Conservation (phyloP, 164 flowering plant genomes). For the Houttuynia cordata region DNA sequence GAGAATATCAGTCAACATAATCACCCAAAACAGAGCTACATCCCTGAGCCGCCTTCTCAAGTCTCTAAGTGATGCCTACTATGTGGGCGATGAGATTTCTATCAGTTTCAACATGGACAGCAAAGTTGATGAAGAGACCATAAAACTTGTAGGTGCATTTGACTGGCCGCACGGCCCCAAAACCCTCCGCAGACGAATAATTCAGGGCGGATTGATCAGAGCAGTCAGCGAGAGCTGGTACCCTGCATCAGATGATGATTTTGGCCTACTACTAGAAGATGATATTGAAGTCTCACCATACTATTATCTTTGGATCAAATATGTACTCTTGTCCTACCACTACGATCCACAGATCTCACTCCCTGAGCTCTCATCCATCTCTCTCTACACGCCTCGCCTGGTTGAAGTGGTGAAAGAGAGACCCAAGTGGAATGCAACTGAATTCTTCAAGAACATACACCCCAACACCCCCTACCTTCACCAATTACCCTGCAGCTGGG, state of each 20-base stretch:
- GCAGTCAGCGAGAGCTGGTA: conserved; percentile 99
- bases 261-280: conserved; percentile 85
- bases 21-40: conserved; percentile 73
- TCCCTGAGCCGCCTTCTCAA: conserved; percentile 75
- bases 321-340: conserved; percentile 68
- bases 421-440: conserved; percentile 87
- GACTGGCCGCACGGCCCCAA: conserved; percentile 94
- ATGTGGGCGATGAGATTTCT: conserved; percentile 70
- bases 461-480: conserved; percentile 97
- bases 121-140: conserved; percentile 70
- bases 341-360: conserved; percentile 85
- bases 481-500: conserved; percentile 96
- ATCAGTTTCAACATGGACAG: conserved; percentile 96
- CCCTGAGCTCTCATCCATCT: conserved; percentile 84
- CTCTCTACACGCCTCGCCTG: conserved; percentile 79
- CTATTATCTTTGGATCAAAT: conserved; percentile 91
- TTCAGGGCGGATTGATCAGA: conserved; percentile 93
- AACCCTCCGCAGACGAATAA: conserved; percentile 68
- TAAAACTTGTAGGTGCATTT: conserved; percentile 46
- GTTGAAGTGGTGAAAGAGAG: conserved; percentile 93
- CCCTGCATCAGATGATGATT: conserved; percentile 83
- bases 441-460: conserved; percentile 67
- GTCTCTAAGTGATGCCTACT: conserved; percentile 64
- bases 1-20: conserved; percentile 71
- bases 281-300: conserved; percentile 97